Base-by-base conservation (phyloP, 1,139 yeast species). In the Taphrina wiesneri region DNA sequence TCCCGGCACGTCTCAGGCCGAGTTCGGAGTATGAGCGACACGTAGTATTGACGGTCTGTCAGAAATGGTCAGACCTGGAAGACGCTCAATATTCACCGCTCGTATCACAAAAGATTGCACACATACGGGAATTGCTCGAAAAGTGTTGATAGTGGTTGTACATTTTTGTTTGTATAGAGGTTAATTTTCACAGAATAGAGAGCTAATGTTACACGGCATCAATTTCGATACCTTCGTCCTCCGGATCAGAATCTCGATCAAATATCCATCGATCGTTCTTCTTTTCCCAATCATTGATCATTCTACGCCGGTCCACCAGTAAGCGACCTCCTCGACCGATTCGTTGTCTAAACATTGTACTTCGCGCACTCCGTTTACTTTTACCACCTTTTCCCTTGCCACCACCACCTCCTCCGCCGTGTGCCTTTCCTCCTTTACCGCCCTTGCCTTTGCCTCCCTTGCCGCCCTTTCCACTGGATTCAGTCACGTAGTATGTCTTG, bases 241-340 rank as follows among this genome's bases (percentile, higher is more conserved):
- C 64, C n/a, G 64, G 56, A 28, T 60, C 64, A 13, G 51, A 51
- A 32, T 60, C 64, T 19, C 51, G 52, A 51, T 60, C 64, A 28
- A 51, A 51, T 11, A 28, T n/a, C 64, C 64, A 60, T 3, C 64
- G 56, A 26, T 43, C 52, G 23, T 49, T 25, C 32, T 30, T 39
- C 41, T 30, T 43, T 39, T 32, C 46, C 11, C 28, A 9, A 34
- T 34, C 47, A 45, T 21, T 47, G 54, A 28, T 45, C 30, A 19
- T 46, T 19, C 51, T n/a, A 41, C 52, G 39, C 70, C 96, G 81
- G 77, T 92, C 98, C 69, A 92, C 77, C 79, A 87, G 88, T 30
- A 83, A 77, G 60, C 89, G 81, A 41, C 88, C 87, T 60, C 83
- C 83, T 72, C 97, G 83, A 19, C 95, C 96, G 51, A 82, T 79